phyloP scores from a whole-genome alignment of 164 flowering plant species.

The Aristolochia fimbriata region DNA sequence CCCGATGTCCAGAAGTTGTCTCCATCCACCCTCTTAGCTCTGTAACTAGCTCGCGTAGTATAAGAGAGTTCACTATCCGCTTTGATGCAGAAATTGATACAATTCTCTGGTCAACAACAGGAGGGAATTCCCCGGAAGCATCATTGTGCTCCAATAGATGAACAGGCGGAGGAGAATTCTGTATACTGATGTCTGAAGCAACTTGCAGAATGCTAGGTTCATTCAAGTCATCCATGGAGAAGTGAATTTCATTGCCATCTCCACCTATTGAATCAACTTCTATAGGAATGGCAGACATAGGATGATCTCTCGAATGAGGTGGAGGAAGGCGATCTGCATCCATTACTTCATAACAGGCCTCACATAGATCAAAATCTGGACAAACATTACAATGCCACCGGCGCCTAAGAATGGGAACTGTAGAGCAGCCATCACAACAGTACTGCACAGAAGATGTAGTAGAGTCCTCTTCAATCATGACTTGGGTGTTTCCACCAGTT shows the following conservation, averaged over 20 bases:
- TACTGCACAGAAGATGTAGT: conserved; percentile 92
- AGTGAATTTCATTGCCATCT: conserved; percentile 75
- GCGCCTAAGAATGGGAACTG: conserved; percentile 88
- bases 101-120: conserved; percentile 46
- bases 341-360: conserved; percentile 86
- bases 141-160: conserved; percentile 75
- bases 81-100: conserved; percentile 94
- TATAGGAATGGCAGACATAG: conserved; percentile 94
- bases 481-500: conserved; percentile 54
- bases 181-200: conserved; percentile 29
- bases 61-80: conserved; percentile 78
- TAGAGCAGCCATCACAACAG: conserved; percentile 99
- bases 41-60: conserved; percentile 75
- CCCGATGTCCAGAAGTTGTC: conserved; percentile 72
- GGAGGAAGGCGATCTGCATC: conserved; percentile 92
- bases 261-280: conserved; percentile 80
- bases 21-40: conserved; percentile 93
- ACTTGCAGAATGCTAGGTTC: conserved; percentile 48
- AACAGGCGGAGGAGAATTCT: conserved; percentile 61
- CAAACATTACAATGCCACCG: conserved; percentile 98
- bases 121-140: conserved; percentile 51
- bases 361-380: conserved; percentile 99
- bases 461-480: conserved; percentile 91
- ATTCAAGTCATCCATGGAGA: conserved; percentile 55
- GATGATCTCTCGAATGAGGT: conserved; percentile 95